These are phyloP conservation scores for Acephala macrosclerotiorum DNA, from an alignment of 2,329 filamentous ascomycete genomes.

Conservation along the genomic window DNA sequence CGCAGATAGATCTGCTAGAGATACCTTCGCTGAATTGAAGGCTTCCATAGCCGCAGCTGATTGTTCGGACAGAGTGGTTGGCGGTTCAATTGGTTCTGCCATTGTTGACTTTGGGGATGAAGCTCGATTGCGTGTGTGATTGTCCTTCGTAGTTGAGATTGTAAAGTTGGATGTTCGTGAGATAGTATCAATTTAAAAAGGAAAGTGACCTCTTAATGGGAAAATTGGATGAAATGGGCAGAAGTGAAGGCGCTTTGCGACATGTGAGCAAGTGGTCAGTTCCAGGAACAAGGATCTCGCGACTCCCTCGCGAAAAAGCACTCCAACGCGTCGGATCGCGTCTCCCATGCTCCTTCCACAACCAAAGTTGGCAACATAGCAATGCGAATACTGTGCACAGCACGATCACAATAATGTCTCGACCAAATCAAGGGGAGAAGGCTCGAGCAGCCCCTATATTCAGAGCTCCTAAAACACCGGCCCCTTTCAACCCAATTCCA, in stretches of 20 bases:
- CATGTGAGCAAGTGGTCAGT: conserved; percentile 9
- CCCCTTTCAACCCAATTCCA: conserved; percentile 66
- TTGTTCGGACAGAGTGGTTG: conserved; percentile 31
- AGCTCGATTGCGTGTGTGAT: neutral
- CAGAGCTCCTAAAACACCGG: conserved; percentile 37
- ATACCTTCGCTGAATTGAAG: conserved; percentile 57
- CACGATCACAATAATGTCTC: conserved; percentile 35
- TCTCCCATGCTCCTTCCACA: neutral
- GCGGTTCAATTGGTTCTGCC: conserved; percentile 41
- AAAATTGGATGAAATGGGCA: neutral
- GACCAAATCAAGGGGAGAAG: conserved; percentile 34
- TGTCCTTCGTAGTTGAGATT: neutral
- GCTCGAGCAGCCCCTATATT: conserved; percentile 41
- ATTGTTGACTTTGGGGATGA: conserved; percentile 27
- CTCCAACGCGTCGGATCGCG: conserved; percentile 9
- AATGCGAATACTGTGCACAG: conserved; percentile 1
- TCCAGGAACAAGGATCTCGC: conserved; percentile 3
- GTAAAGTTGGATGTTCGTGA: neutral
- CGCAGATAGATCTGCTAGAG: conserved; percentile 77
- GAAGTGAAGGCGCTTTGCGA: conserved; percentile 14
- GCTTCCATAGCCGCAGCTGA: conserved; percentile 38
- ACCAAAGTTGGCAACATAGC: neutral
- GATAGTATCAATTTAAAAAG: neutral
- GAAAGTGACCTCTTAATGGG: neutral
- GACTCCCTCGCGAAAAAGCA: neutral